These are phyloP conservation scores for Elasticomyces elasticus DNA, from an alignment of 495 filamentous ascomycete species.

Conservation along the genomic window DNA sequence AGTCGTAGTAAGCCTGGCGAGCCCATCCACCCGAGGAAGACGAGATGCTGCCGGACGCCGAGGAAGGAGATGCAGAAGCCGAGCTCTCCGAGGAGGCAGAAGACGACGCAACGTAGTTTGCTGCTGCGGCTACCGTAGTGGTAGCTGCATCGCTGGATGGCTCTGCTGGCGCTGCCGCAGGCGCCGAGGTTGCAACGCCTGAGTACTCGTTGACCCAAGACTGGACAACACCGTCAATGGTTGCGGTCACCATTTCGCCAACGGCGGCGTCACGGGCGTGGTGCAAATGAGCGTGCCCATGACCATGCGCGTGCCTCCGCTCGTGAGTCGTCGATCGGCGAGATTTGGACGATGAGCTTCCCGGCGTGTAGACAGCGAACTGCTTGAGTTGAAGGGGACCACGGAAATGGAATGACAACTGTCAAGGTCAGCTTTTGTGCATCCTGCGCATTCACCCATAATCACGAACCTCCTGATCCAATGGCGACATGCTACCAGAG, in stretches of 20 bases:
- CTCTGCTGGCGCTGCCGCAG: constrained; percentile 21
- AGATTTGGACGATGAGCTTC: constrained; percentile 13
- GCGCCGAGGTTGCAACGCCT: constrained; percentile 28
- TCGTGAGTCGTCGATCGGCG: constrained; percentile 1
- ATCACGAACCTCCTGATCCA: constrained; percentile 46
- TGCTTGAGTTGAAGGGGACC: constrained; percentile 54
- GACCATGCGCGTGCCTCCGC: constrained; percentile 28
- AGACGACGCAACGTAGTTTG: background rate
- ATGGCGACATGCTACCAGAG: constrained; percentile 49
- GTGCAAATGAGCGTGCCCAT: constrained; percentile 31
- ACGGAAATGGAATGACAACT: constrained; percentile 62
- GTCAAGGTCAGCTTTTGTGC: background rate
- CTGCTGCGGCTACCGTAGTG: constrained; percentile 19
- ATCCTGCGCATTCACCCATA: too few species aligned
- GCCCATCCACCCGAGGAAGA: constrained; percentile 26
- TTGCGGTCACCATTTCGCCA: constrained; percentile 42
- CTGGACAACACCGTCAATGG: constrained; percentile 51
- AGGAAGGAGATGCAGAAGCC: constrained; percentile 45
- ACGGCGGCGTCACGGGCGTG: constrained; percentile 9
- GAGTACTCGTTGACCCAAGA: constrained; percentile 58
- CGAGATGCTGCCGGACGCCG: constrained; percentile 59
- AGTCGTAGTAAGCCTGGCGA: constrained; percentile 48
- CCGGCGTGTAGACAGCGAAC: constrained; percentile 52
- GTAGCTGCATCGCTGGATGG: constrained; percentile 17
- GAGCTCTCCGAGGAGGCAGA: constrained; percentile 24